phyloP scores from a whole-genome alignment of 2,329 filamentous ascomycete species.

The Lojkania enalia region DNA sequence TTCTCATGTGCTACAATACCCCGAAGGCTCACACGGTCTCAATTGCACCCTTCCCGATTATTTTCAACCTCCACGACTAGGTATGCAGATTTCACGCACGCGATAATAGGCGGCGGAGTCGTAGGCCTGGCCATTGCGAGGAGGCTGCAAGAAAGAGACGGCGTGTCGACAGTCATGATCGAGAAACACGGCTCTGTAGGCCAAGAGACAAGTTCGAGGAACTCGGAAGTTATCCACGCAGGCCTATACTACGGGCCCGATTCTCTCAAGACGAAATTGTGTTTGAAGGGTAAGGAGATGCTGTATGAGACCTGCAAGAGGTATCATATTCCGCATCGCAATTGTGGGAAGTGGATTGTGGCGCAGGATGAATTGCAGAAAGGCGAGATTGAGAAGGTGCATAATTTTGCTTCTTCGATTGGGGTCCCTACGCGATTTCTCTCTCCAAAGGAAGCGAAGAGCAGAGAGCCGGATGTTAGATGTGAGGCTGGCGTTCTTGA shows the following conservation, averaged over 20 bases:
- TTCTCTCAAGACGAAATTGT: conserved; percentile 82
- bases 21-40: background rate
- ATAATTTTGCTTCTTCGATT: conserved; percentile 57
- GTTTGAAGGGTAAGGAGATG: conserved; percentile 73
- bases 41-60: background rate
- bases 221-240: conserved; percentile 95
- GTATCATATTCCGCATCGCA: conserved; percentile 69
- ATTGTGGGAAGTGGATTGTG: conserved; percentile 92
- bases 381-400: conserved; percentile 61
- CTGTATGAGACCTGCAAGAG: conserved; percentile 77
- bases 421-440: conserved; percentile 76
- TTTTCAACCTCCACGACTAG: background rate
- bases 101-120: conserved; percentile 70
- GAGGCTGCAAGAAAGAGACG: conserved; percentile 64
- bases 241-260: conserved; percentile 83
- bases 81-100: conserved; percentile 64
- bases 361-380: conserved; percentile 77
- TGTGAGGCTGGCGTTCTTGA: conserved; percentile 77
- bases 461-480: conserved; percentile 73
- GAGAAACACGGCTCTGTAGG: conserved; percentile 77
- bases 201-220: conserved; percentile 85
- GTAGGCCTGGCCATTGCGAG: conserved; percentile 81
- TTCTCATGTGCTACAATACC: background rate
- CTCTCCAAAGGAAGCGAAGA: conserved; percentile 60
- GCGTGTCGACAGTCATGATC: conserved; percentile 72